These are phyloP conservation scores for barley (Hordeum vulgare) DNA, from an alignment of 176 grass and related monocot species.

Conservation along the genomic window DNA sequence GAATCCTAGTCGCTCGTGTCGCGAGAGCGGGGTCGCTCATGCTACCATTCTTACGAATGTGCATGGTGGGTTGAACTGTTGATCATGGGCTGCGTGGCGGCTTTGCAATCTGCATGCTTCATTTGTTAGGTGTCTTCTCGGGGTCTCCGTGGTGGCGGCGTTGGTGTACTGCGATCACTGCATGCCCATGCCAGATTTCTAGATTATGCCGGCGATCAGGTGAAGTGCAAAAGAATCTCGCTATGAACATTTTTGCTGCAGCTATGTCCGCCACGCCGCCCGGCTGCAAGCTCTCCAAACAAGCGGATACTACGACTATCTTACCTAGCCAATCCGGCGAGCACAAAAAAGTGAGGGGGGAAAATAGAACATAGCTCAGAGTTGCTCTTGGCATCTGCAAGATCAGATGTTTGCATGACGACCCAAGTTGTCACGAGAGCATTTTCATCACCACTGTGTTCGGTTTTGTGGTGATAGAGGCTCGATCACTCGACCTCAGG, in stretches of 20 bases:
- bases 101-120: no score
- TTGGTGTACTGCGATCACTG: no score
- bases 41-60: not conserved
- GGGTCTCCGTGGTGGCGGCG: conserved; percentile 20
- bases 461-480: conserved; percentile 76
- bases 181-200: conserved; percentile 16
- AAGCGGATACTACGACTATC: not conserved
- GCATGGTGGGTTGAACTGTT: no score
- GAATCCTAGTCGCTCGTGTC: no score
- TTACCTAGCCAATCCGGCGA: not conserved
- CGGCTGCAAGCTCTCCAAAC: not conserved
- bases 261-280: conserved; percentile 36
- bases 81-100: no score
- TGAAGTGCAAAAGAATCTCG: not conserved
- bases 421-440: no score
- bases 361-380: no score
- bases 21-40: no score
- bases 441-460: no score
- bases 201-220: conserved; percentile 71
- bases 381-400: no score
- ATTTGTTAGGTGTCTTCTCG: conserved; percentile 36
- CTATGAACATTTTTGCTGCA: not conserved
- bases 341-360: no score
- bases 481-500: conserved; percentile 98
- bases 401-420: no score